These are phyloP conservation scores for Heritiera fomes DNA, from an alignment of 345 rosid genomes.

Conservation along the genomic window DNA sequence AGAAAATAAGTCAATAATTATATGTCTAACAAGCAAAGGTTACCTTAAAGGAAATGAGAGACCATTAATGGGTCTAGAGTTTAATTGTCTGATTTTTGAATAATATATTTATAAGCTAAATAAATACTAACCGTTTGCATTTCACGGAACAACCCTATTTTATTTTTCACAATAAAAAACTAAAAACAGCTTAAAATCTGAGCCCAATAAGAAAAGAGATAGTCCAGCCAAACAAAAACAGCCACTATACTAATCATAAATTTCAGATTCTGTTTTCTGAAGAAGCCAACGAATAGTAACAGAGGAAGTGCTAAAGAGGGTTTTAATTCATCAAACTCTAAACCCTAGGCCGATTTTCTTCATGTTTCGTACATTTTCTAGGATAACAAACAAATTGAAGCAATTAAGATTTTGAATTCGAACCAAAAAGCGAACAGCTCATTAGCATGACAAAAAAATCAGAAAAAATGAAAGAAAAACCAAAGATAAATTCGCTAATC, in stretches of 20 bases:
- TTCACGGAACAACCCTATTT: not conserved
- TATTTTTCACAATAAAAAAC: not conserved
- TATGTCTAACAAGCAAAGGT: not conserved
- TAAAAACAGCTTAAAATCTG: constrained; percentile 2
- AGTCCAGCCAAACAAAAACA: not conserved
- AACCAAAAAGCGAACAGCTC: too few relatives aligned
- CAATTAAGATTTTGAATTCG: too few relatives aligned
- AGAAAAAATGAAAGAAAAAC: too few relatives aligned
- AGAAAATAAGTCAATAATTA: not conserved
- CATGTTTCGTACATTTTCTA: too few relatives aligned
- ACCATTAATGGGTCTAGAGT: not conserved
- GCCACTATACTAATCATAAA: not conserved
- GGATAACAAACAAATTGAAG: too few relatives aligned
- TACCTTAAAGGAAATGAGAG: not conserved
- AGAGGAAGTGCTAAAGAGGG: not conserved
- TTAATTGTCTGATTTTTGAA: not conserved
- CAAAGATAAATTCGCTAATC: too few relatives aligned
- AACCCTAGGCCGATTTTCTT: too few relatives aligned
- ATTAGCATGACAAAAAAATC: too few relatives aligned
- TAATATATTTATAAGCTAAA: not conserved
- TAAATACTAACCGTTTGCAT: not conserved
- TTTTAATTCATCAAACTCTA: too few relatives aligned
- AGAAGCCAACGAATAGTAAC: not conserved
- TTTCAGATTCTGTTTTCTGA: not conserved
- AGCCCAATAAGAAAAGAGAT: not conserved